Evolutionary conservation across 2,329 filamentous ascomycete genomes (phyloP), one percentile per base, ranked within the genome.

Genomic region (Fusarium hostae): DNA sequence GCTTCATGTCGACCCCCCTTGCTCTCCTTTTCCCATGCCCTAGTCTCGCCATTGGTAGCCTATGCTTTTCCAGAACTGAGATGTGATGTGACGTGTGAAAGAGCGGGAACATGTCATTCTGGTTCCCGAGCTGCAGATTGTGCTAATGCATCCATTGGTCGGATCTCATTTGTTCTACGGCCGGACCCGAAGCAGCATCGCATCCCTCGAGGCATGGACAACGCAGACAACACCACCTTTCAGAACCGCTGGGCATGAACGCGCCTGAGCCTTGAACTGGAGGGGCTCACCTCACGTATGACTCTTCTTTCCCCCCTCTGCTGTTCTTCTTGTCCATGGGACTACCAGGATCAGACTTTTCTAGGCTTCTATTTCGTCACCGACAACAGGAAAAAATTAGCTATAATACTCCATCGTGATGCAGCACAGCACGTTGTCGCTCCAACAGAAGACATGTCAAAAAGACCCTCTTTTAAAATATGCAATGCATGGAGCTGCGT

Each of bases 221-320:
- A 69, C 71, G 63, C 71, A 73, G 71, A 71, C 59, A 72, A 73
- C 71, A 71, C 63, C 71, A 71, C 69, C 64, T 63, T 63, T 63
- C 50, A 65, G 26, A 34, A 34, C 47, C 30, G 67, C 75, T 77
- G 75, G 75, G 75, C 73, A 77, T 73, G 70, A 73, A 77, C 63
- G 75, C 71, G 61, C 73, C 60, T 66, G 57, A 65, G 63, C 68
- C 59, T 70, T 64, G 72, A 75, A 75, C 72, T 69, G 70, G 72
- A 75, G 72, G 72, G 72, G 72, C 57, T 70, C 44, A 26, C 44
- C 51, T 34, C 40, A 32, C 39, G 11, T 58, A 73, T 76, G 73
- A 75, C 69, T 76, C 73, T 75, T 76, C 55, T 48, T 52, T 52
- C 48, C 39, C 51, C 22, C 44, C 37, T 65, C 28, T 40, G 30